Percentiles rank a stretch among this genome's conserved stretches.
Evolutionary conservation across 129 eudicot species (phyloP).

Genomic region (Chrysanthemum seticuspe): DNA sequence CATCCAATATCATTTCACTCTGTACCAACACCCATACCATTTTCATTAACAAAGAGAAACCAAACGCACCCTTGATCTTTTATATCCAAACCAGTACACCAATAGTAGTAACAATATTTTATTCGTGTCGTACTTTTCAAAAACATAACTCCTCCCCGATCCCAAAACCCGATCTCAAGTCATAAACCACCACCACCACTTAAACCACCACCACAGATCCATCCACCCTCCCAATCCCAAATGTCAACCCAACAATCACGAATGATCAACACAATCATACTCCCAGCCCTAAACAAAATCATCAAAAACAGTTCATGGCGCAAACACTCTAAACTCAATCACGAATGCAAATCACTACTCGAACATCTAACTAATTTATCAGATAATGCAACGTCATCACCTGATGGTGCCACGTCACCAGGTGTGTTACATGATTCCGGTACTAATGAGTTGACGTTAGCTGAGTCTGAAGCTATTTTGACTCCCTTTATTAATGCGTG

Average conservation of each 20-base stretch:
- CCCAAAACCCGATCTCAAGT: no score
- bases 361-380: conserved; percentile 46
- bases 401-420: conserved; percentile 18
- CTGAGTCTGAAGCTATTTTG: conserved; percentile 69
- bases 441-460: conserved; percentile 51
- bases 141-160: no score
- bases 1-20: no score
- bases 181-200: no score
- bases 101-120: no score
- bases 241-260: conserved; percentile 33
- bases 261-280: conserved; percentile 45
- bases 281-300: conserved; percentile 85
- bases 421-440: conserved; percentile 71
- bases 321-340: conserved; percentile 73
- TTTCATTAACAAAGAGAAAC: no score
- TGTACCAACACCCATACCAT: no score
- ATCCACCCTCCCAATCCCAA: no score
- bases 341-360: conserved; percentile 74
- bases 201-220: no score
- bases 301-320: conserved; percentile 92
- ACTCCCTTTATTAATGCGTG: conserved; percentile 66
- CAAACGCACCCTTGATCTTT: no score
- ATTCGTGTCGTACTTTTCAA: no score
- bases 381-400: conserved; percentile 38
- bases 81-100: no score